Evolutionary conservation across 495 filamentous ascomycete genomes (phyloP), one percentile per base, ranked within the genome.

Genomic region (Annulohypoxylon moriforme): DNA sequence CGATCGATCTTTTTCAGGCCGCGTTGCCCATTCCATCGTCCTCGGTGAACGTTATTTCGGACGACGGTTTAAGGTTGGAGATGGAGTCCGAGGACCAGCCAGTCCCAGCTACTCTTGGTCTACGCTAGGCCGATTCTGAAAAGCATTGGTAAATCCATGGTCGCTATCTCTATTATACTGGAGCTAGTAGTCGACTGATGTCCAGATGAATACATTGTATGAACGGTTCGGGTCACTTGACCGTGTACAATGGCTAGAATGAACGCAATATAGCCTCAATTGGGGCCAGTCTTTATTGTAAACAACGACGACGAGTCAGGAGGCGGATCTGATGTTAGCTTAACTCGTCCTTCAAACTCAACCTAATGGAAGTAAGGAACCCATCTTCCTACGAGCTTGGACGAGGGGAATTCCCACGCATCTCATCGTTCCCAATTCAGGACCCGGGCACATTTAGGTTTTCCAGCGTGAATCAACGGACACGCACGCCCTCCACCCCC

Each of bases 381-480:
- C 13, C 24, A n/a, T 52, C 14, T 13, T 13, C 24, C 47, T 10
- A n/a, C 6, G 42, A 40, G 33, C 13, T 56, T 24, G 29, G 61
- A 60, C 13, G 55, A 60, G 44, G 53, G 47, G 55, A 53, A 64
- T 44, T 44, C 25, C 14, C n/a, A 31, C 47, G 1, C 53, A 59
- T 13, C 14, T 40, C 40, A 22, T 36, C 52, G 11, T 64, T 0
- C 1, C 24, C 24, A 13, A n/a, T 11, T 44, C 14, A 20, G n/a
- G n/a, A 44, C n/a, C 6, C 40, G n/a, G 40, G 16, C 10, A 16
- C 20, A 5, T 46, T 44, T 70, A 70, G 68, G 68, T 56, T 69
- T 69, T 40, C 34, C 20, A 3, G 4, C 18, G 11, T n/a, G 55
- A 18, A 25, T 22, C 16, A 55, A 33, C 27, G 29, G 16, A 29